These are phyloP conservation scores for Sarocladiaceae sp. DNA, from an alignment of 2,329 filamentous ascomycete species.

Conservation along the genomic window DNA sequence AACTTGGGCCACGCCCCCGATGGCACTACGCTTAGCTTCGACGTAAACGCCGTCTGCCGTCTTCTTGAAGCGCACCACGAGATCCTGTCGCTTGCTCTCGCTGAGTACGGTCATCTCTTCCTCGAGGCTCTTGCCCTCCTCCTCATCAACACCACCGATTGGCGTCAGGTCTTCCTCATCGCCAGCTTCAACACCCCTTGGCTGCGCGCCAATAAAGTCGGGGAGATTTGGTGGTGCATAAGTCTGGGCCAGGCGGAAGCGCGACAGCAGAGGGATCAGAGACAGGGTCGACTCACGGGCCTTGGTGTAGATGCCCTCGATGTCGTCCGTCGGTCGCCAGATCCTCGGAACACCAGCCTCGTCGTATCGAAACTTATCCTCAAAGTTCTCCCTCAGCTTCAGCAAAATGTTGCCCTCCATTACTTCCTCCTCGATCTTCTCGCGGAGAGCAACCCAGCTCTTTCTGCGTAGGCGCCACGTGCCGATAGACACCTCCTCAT, in stretches of 20 bases:
- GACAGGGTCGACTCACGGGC: constrained; percentile 88
- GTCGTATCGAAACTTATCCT: constrained; percentile 98
- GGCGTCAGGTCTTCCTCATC: constrained; percentile 87
- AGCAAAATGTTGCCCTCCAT: constrained; percentile 95
- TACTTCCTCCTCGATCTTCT: constrained; percentile 93
- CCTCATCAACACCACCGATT: constrained; percentile 90
- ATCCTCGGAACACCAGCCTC: constrained; percentile 90
- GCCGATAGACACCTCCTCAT: constrained; percentile 86
- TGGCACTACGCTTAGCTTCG: constrained; percentile 93
- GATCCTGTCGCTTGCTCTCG: constrained; percentile 83
- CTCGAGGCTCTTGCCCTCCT: constrained; percentile 87
- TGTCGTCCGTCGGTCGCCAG: constrained; percentile 95
- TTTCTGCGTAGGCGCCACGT: constrained; percentile 89
- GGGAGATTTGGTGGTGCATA: constrained; percentile 74
- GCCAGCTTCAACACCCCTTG: constrained; percentile 64
- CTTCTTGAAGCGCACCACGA: constrained; percentile 95
- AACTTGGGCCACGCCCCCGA: constrained; percentile 89
- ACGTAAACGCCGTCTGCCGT: constrained; percentile 96
- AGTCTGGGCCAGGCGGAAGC: constrained; percentile 72
- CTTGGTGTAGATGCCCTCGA: constrained; percentile 89
- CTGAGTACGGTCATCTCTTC: constrained; percentile 95
- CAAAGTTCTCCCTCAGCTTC: constrained; percentile 96
- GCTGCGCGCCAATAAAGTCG: constrained; percentile 74
- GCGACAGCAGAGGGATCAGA: constrained; percentile 81
- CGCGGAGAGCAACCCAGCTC: constrained; percentile 84